phyloP scores from a whole-genome alignment of 495 filamentous ascomycete genomes.

The Penicillium egyptiacum region DNA sequence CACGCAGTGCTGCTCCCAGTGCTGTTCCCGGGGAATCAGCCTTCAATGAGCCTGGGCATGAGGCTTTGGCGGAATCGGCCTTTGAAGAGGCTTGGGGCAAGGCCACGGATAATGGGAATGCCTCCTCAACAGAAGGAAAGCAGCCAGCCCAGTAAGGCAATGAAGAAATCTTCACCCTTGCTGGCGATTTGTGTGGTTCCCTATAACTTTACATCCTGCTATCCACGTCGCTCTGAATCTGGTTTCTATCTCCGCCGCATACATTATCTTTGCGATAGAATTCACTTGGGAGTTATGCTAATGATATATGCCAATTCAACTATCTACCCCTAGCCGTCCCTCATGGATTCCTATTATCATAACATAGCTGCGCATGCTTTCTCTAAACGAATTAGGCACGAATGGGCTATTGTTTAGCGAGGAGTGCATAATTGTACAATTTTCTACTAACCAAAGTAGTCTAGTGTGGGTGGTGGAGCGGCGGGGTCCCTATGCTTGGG shows the following conservation, averaged over 20 bases:
- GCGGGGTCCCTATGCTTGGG: neutral
- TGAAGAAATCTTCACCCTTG: neutral
- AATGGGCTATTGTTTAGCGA: neutral
- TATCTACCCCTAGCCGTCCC: neutral
- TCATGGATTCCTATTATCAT: neutral
- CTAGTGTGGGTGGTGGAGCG: constrained; percentile 5
- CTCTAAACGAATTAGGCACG: neutral
- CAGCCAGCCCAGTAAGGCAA: constrained; percentile 7
- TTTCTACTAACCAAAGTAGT: neutral
- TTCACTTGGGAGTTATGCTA: neutral
- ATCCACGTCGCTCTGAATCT: neutral
- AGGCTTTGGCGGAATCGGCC: constrained; percentile 26
- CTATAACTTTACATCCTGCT: neutral
- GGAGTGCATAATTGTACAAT: neutral
- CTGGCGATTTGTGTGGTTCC: neutral
- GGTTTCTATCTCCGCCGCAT: constrained; percentile 23
- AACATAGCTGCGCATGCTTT: no score
- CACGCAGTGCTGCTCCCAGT: neutral
- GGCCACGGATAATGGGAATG: constrained; percentile 33
- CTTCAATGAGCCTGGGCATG: neutral
- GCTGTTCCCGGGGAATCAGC: neutral
- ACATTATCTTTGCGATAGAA: constrained; percentile 7
- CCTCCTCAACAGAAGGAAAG: neutral
- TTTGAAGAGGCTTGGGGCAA: constrained; percentile 50
- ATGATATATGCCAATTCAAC: constrained; percentile 9